These are phyloP conservation scores for Phytophthora sojae DNA, from an alignment of 352 stramenopile species.

Conservation along the genomic window DNA sequence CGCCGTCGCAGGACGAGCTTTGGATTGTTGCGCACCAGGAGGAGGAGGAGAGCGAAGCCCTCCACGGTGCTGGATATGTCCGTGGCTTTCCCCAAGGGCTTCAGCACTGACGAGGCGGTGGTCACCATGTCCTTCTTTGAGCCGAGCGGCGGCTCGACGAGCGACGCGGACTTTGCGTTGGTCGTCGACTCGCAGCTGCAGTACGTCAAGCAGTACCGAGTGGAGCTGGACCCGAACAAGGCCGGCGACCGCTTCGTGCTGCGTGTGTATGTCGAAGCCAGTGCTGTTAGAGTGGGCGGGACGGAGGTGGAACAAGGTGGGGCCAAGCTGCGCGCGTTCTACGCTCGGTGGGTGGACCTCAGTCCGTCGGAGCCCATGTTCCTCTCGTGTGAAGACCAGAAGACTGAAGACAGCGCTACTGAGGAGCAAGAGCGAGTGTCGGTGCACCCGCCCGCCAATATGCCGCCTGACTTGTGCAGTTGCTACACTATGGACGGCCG, in stretches of 20 bases:
- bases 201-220: slow-evolving; percentile 36
- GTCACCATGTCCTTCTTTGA: slow-evolving; percentile 47
- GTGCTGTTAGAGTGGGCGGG: neutral
- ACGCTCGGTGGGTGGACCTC: slow-evolving; percentile 38
- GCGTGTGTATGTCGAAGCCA: slow-evolving; percentile 23
- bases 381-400: slow-evolving; percentile 21
- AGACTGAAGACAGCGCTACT: neutral
- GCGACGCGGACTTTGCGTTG: slow-evolving; percentile 22
- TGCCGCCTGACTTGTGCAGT: slow-evolving; percentile 38
- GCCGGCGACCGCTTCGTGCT: slow-evolving; percentile 31
- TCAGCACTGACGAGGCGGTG: slow-evolving; percentile 26
- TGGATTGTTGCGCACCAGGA: slow-evolving; percentile 10
- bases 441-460: slow-evolving; percentile 32
- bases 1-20: slow-evolving; percentile 45
- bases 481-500: slow-evolving; percentile 27
- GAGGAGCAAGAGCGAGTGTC: slow-evolving; percentile 11
- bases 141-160: slow-evolving; percentile 1
- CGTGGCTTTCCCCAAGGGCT: slow-evolving; percentile 23
- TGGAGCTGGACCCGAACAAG: slow-evolving; percentile 34
- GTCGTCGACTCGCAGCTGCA: slow-evolving; percentile 40
- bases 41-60: slow-evolving; percentile 2
- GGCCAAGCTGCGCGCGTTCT: slow-evolving; percentile 41
- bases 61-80: slow-evolving; percentile 47
- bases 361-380: slow-evolving; percentile 38
- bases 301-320: neutral